Base-by-base conservation (phyloP, 768 basidiomycete species). In the Boletus vinaceobasis region DNA sequence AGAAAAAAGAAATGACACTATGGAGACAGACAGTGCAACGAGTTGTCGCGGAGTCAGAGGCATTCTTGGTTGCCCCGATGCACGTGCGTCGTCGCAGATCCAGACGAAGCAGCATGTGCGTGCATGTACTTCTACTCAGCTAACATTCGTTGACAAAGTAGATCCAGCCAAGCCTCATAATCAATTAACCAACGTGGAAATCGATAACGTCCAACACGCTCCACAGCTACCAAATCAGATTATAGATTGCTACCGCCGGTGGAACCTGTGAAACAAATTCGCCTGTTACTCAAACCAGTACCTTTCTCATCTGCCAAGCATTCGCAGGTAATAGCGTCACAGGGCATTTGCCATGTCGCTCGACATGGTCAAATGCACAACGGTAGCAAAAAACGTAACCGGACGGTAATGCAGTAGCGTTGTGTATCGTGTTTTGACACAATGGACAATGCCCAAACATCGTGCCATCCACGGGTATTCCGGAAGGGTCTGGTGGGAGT, bases 321-420 rank as follows among this genome's bases (percentile, higher is more conserved):
- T 79, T 79, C 21, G 86, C 78, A 4, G 85, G 86, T 50, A 90
- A 71, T 46, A 94, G 79, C 52, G 94, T 96, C 61, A 98, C 84
- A 56, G 94, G 94, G 75, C 94, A 98, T 70, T 75, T 81, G 38
- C 86, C 85, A 55, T 86, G 75, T 66, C 82, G 83, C 71, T 89
- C 84, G 35, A 95, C 84, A 61, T 91, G 82, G 56, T 88, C 86
- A 75, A 88, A 86, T 52, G 88, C 89, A 74, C 95, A 97, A 35
- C 88, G 84, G 69, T 94, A 98, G 71, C 94, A 97, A 63, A 92
- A 95, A 19, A 96, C 91, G 76, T 95, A 98, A 49, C 94, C 94
- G 40, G 90, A 92, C 14, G 94, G 92, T 36, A 95, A 71, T 35
- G 90, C 88, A 19, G 93, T 95, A 43, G 94, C 91, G 66, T 97